Percentiles rank a stretch among this genome's conserved stretches.
These are phyloP conservation scores for Thalassia testudinum DNA, from an alignment of 116 monocot species.

Conservation along the genomic window DNA sequence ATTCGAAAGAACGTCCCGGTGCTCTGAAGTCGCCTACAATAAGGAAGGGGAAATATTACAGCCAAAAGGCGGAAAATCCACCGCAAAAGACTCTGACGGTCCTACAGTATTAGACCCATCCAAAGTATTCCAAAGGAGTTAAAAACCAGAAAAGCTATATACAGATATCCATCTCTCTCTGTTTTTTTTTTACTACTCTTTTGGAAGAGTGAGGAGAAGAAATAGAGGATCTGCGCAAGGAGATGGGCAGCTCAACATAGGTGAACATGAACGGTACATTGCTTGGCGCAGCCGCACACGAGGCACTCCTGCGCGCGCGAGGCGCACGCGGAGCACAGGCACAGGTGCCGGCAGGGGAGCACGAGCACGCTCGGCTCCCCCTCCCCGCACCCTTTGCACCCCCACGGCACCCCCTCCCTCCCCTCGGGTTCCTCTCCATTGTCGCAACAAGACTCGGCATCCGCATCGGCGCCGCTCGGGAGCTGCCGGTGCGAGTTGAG, in stretches of 20 bases:
- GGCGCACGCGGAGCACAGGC: slow-evolving; percentile 37
- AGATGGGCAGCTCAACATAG: slow-evolving; percentile 6
- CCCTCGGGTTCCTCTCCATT: slow-evolving; percentile 3
- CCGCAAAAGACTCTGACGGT: no score
- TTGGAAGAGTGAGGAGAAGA: no score
- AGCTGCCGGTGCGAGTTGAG: background rate
- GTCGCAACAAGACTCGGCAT: slow-evolving; percentile 19
- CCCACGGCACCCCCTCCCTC: slow-evolving; percentile 7
- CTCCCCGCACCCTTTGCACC: slow-evolving; percentile 13
- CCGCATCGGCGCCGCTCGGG: slow-evolving; percentile 1
- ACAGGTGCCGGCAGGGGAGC: slow-evolving; percentile 51
- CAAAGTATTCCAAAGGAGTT: no score
- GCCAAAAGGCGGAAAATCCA: no score
- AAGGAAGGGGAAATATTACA: no score
- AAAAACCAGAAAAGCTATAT: no score
- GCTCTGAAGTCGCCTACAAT: no score
- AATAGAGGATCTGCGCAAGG: no score
- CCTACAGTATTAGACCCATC: no score
- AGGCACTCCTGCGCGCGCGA: slow-evolving; percentile 22
- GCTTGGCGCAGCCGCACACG: slow-evolving; percentile 21
- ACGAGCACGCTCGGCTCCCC: slow-evolving; percentile 20
- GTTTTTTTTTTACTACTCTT: no score
- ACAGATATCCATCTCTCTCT: no score
- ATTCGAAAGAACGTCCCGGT: no score
- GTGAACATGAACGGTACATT: slow-evolving; percentile 17